Evolutionary conservation across 352 stramenopile species (phyloP), one percentile per base, ranked within the genome.

Genomic region (Blastocystis sp.): DNA sequence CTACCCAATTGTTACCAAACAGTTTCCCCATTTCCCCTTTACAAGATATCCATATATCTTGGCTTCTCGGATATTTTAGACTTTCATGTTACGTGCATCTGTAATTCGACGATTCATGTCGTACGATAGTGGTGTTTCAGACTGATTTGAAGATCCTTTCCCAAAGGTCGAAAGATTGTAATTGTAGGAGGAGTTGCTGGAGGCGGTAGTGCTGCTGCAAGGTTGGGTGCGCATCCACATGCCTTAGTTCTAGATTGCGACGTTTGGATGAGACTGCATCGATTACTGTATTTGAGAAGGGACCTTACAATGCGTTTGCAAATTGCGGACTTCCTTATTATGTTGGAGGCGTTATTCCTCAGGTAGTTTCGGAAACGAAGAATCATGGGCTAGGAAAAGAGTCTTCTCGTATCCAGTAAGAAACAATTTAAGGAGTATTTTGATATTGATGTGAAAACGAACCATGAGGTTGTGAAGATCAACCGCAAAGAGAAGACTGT

Each of bases 251-350:
- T 40, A 81, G 81, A 84, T 87, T 89, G 22, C 30, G 58, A n/a
- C 27, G 87, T 24, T 30, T 91, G 5, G 89, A 91, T 82, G 79
- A 94, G 69, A 90, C 90, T 30, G 89, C 91, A 2, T 90, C 93
- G 57, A 93, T 94, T 73, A 64, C 92, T 19, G 70, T 94, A n/a
- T 77, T 94, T 35, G 90, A 94, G 66, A 92, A 90, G 44, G 90
- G 91, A 27, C 91, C 91, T 1, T 91, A 94, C 90, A 91, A 93
- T 9, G 91, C 90, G 0, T 94, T 92, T 89, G 92, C 92, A 27
- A 92, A 90, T 40, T 94, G 92, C 90, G 92, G 92, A 7, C 92
- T 94, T 91, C 92, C 92, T 4, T 94, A 93, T 59, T 94, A 92
- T 69, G 92, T 94, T 68, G 92, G 92, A 9, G 90, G 90, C n/a